Evolutionary conservation across 768 basidiomycete genomes (phyloP), one percentile per base, ranked within the genome.

Genomic region (Tricholoma matsutake): DNA sequence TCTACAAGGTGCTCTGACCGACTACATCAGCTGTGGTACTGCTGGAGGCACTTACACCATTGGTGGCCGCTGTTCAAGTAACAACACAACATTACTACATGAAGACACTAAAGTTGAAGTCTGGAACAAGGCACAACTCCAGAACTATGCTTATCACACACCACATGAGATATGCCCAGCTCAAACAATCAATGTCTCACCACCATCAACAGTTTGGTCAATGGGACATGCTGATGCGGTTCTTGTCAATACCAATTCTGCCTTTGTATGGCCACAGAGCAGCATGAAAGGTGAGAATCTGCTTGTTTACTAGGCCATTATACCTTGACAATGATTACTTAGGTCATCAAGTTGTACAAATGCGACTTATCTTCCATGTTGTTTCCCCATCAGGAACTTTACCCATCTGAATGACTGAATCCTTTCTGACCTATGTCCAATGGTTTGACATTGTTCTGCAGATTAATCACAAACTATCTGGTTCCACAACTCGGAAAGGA

Each of bases 1-100:
- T 56, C n/a, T 67, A 18, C 11, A 3, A 6, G 20, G 10, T 45
- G 51, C 62, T 18, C 20, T 56, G 31, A 7, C 1, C 8, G 28
- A 62, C 6, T 54, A 62, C 31, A n/a, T n/a, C n/a, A n/a, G n/a
- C 51, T 62, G 3, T n/a, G n/a, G n/a, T n/a, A 43, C 11, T 49
- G 28, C 16, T 9, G 39, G 54, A 16, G 14, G 28, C 25, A 41
- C 11, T 37, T 4, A 22, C 37, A 9, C 20, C 22, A n/a, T 41
- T 6, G 2, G 34, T 37, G 34, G 32, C 28, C 7, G 34, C 22
- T 18, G n/a, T 16, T 51, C 9, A 1, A 8, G 14, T 4, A 14
- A 31, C 31, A 22, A 49, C 13, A 49, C 47, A 11, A 49, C 13
- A n/a, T 14, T 31, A 31, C 51, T 29, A 3, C 31, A n/a, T n/a